Evolutionary conservation across 2,329 filamentous ascomycete species (phyloP), one percentile per base, ranked within the genome.

Genomic region (Hypoxylon sp.): DNA sequence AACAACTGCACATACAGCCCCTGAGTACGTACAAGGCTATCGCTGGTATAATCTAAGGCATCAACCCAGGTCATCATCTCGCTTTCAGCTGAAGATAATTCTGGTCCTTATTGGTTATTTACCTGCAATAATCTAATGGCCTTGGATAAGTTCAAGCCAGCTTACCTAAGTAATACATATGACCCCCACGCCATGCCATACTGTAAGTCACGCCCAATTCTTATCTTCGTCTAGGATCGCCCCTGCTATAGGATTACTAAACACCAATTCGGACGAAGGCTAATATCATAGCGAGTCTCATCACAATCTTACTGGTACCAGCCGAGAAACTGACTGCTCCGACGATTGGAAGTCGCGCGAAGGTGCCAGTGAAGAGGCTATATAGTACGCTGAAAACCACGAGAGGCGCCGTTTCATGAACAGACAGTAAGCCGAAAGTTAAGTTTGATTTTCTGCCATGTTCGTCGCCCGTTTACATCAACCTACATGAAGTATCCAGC

Each of bases 291-390:
- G 65, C 71, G 32, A 73, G 54, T 10, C 69, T 60, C 11, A 68
- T 71, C 13, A 69, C 71, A 8, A 73, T 72, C 59, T 69, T 72
- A 47, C 55, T 67, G 15, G 62, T 68, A 17, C 70, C 69, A 11
- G 44, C n/a, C 0, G 67, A 70, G 13, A 73, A 54, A 24, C 55
- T 61, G 15, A 72, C 62, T 2, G 72, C 61, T 1, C 69, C 56
- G 10, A 67, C 67, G n/a, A 65, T 67, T 1, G 67, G 65, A 0
- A 69, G 50, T 10, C 67, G 67, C 29, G 66, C 51, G 35, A 72
- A 72, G 13, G 67, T 55, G 6, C 69, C 69, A 15, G 67, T 47
- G 1, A 62, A 21, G 21, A 69, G 56, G 8, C 69, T 69, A 29
- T 59, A 70, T 7, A 73, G 29, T 10, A 65, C 55, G 15, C 39